Percentiles rank a stretch among this genome's conserved stretches.
Conservation (phyloP, 192 early-diverging fungal genomes). For the Borealophlyctis nickersoniae region DNA sequence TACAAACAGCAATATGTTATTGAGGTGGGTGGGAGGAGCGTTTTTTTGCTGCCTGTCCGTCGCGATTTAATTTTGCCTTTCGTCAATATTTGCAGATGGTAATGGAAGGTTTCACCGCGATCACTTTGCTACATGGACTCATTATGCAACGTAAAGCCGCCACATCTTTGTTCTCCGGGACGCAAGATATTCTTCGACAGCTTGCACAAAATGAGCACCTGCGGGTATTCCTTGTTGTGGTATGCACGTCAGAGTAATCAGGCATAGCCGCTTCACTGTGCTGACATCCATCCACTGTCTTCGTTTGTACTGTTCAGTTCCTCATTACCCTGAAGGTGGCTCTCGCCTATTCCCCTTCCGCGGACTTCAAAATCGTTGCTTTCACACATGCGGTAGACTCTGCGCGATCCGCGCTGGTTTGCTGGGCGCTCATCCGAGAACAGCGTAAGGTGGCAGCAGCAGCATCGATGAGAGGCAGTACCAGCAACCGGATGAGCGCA, state of each 20-base stretch:
- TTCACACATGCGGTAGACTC: constrained; percentile 27
- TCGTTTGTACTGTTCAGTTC: constrained; percentile 11
- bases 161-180: constrained; percentile 15
- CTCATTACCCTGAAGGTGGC: constrained; percentile 25
- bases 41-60: no score
- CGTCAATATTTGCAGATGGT: constrained; percentile 20
- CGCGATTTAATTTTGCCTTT: no score
- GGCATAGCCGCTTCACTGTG: no score
- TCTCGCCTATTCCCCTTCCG: constrained; percentile 11
- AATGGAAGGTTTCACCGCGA: constrained; percentile 23
- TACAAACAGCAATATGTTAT: constrained; percentile 36
- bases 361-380: constrained; percentile 7
- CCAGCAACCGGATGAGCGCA: background rate
- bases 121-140: constrained; percentile 22
- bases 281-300: constrained; percentile 1
- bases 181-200: constrained; percentile 27
- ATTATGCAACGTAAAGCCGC: background rate
- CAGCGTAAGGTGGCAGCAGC: constrained; percentile 13
- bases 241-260: no score
- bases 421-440: constrained; percentile 26
- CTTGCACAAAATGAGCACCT: constrained; percentile 23
- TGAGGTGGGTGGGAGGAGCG: constrained; percentile 30
- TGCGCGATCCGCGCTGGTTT: constrained; percentile 28
- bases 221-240: constrained; percentile 24
- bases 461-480: background rate